These are phyloP conservation scores for Pulveroboletus sp. DNA, from an alignment of 768 basidiomycete genomes.

Conservation along the genomic window DNA sequence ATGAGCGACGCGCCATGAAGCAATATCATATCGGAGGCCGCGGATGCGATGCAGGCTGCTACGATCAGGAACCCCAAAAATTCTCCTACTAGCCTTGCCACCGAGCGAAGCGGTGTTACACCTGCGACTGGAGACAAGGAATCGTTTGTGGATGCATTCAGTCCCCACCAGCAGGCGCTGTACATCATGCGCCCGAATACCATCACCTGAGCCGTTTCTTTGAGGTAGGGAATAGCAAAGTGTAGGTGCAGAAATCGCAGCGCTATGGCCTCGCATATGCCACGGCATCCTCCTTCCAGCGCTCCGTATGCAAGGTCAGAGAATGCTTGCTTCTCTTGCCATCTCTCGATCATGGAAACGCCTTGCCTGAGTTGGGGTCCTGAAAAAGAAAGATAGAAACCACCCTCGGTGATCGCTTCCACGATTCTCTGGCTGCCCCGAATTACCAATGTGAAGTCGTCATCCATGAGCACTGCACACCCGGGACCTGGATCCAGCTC, in stretches of 20 bases:
- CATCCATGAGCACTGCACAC: slow-evolving; percentile 19
- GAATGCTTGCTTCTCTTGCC: slow-evolving; percentile 8
- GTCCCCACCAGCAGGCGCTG: slow-evolving; percentile 12
- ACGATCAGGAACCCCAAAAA: slow-evolving; percentile 8
- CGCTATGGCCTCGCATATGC: slow-evolving; percentile 12
- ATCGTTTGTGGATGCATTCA: slow-evolving; percentile 6
- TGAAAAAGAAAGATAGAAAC: slow-evolving; percentile 19
- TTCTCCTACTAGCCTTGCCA: slow-evolving; percentile 8
- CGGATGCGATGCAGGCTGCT: slow-evolving; percentile 1
- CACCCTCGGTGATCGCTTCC: slow-evolving; percentile 17
- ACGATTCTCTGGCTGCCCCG: slow-evolving; percentile 14
- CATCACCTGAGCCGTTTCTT: background rate
- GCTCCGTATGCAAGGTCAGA: slow-evolving; percentile 7
- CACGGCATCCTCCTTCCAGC: slow-evolving; percentile 15
- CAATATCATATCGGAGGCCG: slow-evolving; percentile 1
- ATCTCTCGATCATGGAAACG: background rate
- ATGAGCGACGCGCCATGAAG: slow-evolving; percentile 12
- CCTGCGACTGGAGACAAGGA: background rate
- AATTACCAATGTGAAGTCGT: slow-evolving; percentile 12
- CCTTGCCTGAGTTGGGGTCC: background rate
- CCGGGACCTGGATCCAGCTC: slow-evolving; percentile 11
- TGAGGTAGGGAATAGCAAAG: slow-evolving; percentile 5
- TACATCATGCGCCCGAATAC: slow-evolving; percentile 7
- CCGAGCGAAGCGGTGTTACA: slow-evolving; percentile 7
- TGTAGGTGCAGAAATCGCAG: slow-evolving; percentile 12